A percentile compares a stretch with the other conserved stretches of the same genome.
Evolutionary conservation across 2,329 filamentous ascomycete genomes (phyloP).

Genomic region (Aplosporella prunicola): DNA sequence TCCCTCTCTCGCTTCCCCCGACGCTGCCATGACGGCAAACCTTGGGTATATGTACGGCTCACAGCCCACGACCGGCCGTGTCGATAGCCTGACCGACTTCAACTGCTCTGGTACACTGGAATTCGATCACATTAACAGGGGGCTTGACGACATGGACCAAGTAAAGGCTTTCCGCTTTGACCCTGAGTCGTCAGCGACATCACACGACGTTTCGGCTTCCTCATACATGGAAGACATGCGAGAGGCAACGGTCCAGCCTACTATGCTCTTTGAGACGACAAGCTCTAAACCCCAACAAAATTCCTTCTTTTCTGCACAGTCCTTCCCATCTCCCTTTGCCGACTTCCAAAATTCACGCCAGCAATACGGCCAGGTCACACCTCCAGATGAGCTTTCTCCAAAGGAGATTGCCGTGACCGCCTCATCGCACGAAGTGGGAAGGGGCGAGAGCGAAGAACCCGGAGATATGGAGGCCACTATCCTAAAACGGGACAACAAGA

Average conservation of each 20-base stretch:
- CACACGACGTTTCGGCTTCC: conserved; percentile 1
- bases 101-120: neutral
- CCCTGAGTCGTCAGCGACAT: neutral
- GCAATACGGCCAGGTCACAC: conserved; percentile 26
- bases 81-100: conserved; percentile 3
- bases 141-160: neutral
- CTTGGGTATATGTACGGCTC: neutral
- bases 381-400: conserved; percentile 27
- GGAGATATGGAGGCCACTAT: neutral
- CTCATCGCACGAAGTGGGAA: neutral
- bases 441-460: neutral
- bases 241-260: conserved; percentile 2
- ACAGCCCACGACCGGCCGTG: neutral
- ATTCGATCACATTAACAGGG: neutral
- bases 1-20: neutral
- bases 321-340: neutral
- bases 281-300: neutral
- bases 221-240: neutral
- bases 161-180: neutral
- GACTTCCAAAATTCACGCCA: neutral
- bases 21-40: neutral
- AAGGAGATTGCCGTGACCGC: neutral
- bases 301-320: neutral
- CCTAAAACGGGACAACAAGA: conserved; percentile 4
- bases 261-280: neutral